Evolutionary conservation across 768 basidiomycete genomes (phyloP), one percentile per base, ranked within the genome.

Genomic region (Suillus plorans): DNA sequence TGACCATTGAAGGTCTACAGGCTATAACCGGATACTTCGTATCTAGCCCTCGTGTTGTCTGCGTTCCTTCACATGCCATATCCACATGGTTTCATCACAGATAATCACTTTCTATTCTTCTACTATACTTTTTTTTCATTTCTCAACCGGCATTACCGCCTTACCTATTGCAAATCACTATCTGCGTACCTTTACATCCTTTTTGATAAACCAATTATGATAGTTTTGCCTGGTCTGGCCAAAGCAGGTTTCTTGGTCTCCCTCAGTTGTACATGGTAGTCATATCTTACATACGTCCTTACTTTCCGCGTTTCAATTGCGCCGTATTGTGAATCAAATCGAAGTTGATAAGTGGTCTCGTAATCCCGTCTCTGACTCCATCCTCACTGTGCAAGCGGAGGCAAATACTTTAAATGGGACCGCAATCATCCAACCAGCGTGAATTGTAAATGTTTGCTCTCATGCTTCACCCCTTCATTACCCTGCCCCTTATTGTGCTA

Each of bases 401-500:
- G 18, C 6, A 41, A 42, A 59, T 55, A 55, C 53, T 55, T 4
- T 55, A 55, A 55, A 55, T 39, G 25, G 39, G 58, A 42, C 57
- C 39, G 39, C 25, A 59, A 59, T 59, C 31, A 55, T 55, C 53
- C 53, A 55, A 28, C 31, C 34, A 55, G 53, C 41, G 41, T 44
- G 41, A 59, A 42, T 28, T 25, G 22, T 39, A 42, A 31, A 42
- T 4, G 5, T 18, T 41, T 14, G 41, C 41, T 59, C 41, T 59
- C 58, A 59, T 59, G 41, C 41, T 42, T 44, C 58, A 59, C 41
- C 41, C 39, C 20, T 59, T 44, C 58, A 59, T 59, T 12, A 59
- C 28, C 41, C 25, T 59, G 41, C 58, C 58, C 58, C 18, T 59
- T 39, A 52, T 75, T 34, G 53, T 66, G 1, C 65, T 39, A 57